Conservation (phyloP, 2,329 filamentous ascomycete species). For the Alternaria gaisen region DNA sequence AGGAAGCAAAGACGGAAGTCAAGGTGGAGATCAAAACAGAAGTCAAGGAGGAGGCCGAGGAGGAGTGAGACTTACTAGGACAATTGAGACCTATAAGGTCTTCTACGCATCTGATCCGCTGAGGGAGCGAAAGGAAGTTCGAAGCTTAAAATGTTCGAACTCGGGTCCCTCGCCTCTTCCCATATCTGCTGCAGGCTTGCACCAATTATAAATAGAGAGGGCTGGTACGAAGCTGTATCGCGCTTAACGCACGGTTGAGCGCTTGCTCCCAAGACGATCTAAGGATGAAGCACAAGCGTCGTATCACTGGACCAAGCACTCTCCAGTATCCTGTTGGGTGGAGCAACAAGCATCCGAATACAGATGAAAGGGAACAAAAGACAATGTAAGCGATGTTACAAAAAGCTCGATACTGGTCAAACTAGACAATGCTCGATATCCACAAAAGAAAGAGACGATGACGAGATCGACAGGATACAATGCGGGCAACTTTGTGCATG, state of each 20-base stretch:
- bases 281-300: neutral
- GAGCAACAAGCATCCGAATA: neutral
- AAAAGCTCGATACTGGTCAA: neutral
- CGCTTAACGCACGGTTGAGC: neutral
- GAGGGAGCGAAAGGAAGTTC: neutral
- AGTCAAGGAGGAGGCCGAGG: neutral
- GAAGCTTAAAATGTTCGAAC: conserved; percentile 8
- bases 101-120: neutral
- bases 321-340: neutral
- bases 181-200: conserved; percentile 5
- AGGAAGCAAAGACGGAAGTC: neutral
- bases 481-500: no score
- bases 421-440: no score
- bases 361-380: neutral
- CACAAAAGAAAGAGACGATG: neutral
- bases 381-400: neutral
- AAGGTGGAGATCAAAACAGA: conserved; percentile 6
- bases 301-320: neutral
- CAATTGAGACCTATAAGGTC: neutral
- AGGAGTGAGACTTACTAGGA: neutral
- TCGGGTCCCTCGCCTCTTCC: neutral
- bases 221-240: neutral
- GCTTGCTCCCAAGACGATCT: no score
- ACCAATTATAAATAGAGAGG: neutral
- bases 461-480: neutral